Percentiles rank a stretch among this genome's conserved stretches.
phyloP scores from a whole-genome alignment of 805 yeast genomes.

The Priceomyces fermenticarens region DNA sequence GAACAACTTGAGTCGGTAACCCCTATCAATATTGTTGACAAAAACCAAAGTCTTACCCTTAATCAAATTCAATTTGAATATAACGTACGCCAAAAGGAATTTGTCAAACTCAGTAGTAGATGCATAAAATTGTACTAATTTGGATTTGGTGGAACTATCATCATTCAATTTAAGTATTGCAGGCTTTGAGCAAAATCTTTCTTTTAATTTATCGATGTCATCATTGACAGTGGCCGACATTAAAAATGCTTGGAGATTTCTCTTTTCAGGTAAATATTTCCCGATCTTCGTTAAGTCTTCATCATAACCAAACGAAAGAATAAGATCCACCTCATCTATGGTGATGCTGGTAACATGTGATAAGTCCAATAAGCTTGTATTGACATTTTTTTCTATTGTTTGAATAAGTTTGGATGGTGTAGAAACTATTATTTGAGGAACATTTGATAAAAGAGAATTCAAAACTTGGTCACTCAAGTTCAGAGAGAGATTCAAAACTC shows the following conservation, averaged over 20 bases:
- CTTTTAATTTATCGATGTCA: conserved; percentile 74
- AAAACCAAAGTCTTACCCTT: conserved; percentile 89
- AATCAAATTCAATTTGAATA: conserved; percentile 81
- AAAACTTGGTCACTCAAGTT: conserved; percentile 67
- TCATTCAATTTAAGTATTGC: conserved; percentile 80
- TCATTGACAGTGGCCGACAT: conserved; percentile 96
- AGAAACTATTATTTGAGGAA: conserved; percentile 78
- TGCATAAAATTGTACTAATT: conserved; percentile 81
- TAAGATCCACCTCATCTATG: conserved; percentile 93
- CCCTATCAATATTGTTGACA: conserved; percentile 93
- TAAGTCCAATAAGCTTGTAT: conserved; percentile 46
- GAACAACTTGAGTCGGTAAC: conserved; percentile 86
- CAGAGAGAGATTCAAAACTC: conserved; percentile 64
- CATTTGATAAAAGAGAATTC: conserved; percentile 62
- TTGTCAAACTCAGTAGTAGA: conserved; percentile 88
- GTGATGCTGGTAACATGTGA: conserved; percentile 65
- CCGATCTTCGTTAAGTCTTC: conserved; percentile 75
- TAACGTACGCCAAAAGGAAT: conserved; percentile 84
- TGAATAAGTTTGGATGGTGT: conserved; percentile 80
- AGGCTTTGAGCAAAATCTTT: conserved; percentile 76
- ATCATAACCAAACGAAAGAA: conserved; percentile 84
- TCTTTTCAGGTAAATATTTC: conserved; percentile 63
- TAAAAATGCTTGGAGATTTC: conserved; percentile 79
- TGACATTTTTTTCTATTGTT: conserved; percentile 45
- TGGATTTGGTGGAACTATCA: conserved; percentile 55